Evolutionary conservation across 2,329 filamentous ascomycete species (phyloP).

Genomic region (Rutstroemia sp.): DNA sequence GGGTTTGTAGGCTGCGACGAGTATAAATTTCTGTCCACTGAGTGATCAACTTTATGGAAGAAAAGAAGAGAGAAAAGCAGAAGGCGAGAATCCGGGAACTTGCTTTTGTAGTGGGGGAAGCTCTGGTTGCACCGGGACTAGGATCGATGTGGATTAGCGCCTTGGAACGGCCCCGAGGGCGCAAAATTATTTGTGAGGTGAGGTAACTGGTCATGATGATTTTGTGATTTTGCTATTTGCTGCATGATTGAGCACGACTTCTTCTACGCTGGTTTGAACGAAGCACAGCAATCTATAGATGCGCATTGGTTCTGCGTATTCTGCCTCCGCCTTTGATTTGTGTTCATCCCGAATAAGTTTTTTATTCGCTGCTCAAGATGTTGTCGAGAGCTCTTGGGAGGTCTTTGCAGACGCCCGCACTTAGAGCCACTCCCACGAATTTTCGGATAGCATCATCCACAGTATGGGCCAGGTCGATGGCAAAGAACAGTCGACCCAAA

Average conservation of each 20-base stretch:
- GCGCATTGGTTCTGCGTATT: neutral
- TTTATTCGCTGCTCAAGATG: constrained; percentile 20
- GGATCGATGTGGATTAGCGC: neutral
- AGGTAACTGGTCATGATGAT: neutral
- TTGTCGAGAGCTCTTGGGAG: constrained; percentile 25
- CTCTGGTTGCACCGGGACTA: neutral
- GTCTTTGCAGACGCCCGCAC: constrained; percentile 22
- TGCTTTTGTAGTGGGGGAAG: constrained; percentile 7
- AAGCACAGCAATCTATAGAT: no score
- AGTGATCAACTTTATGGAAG: constrained; percentile 47
- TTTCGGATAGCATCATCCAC: constrained; percentile 30
- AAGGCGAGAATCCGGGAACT: neutral
- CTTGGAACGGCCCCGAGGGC: neutral
- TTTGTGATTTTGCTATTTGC: neutral
- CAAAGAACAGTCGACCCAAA: constrained; percentile 32
- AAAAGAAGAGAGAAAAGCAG: constrained; percentile 31
- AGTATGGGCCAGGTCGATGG: constrained; percentile 39
- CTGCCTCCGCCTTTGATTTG: neutral
- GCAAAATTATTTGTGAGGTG: neutral
- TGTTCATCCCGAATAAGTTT: no score
- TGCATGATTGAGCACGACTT: neutral
- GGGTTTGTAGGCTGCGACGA: constrained; percentile 35
- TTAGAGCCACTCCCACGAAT: constrained; percentile 22
- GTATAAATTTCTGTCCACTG: constrained; percentile 51
- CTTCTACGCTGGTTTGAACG: neutral